phyloP scores from a whole-genome alignment of 805 yeast species.

The Yueomyces sp. region DNA sequence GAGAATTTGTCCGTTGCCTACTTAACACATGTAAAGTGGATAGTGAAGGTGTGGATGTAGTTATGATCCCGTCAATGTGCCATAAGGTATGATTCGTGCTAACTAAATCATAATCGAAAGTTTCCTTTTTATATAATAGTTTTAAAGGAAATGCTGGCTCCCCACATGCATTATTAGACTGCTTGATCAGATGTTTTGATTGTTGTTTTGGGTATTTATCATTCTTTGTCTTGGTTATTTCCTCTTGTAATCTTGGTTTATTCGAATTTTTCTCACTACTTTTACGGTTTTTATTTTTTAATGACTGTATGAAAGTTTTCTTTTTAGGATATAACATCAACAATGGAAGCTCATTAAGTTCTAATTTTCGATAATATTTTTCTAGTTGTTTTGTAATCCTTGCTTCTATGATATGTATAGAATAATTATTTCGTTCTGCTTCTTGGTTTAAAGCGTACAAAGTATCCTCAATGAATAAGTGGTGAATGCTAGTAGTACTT shows the following conservation, averaged over 20 bases:
- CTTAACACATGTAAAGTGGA: background rate
- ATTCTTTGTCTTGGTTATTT: no score
- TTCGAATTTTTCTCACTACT: no score
- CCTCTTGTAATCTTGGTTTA: no score
- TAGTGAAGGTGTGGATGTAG: background rate
- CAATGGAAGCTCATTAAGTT: constrained; percentile 11
- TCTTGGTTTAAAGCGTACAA: constrained; percentile 29
- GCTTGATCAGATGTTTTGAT: no score
- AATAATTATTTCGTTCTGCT: constrained; percentile 4
- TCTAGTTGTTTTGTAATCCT: constrained; percentile 9
- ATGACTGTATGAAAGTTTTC: no score
- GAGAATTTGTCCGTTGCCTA: no score
- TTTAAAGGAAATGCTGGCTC: constrained; percentile 7
- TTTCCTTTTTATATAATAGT: constrained; percentile 12
- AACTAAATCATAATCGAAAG: constrained; percentile 10
- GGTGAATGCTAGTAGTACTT: constrained; percentile 24
- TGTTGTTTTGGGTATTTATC: no score
- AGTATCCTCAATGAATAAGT: constrained; percentile 38
- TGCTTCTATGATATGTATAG: constrained; percentile 3
- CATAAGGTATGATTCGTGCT: constrained; percentile 10
- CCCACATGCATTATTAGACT: no score
- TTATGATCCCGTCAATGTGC: constrained; percentile 14
- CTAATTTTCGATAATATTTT: constrained; percentile 12
- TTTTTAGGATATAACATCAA: no score
- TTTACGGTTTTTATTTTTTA: no score